Evolutionary conservation across 306 rosid species (phyloP).

Genomic region (Bauhinia variegata): DNA sequence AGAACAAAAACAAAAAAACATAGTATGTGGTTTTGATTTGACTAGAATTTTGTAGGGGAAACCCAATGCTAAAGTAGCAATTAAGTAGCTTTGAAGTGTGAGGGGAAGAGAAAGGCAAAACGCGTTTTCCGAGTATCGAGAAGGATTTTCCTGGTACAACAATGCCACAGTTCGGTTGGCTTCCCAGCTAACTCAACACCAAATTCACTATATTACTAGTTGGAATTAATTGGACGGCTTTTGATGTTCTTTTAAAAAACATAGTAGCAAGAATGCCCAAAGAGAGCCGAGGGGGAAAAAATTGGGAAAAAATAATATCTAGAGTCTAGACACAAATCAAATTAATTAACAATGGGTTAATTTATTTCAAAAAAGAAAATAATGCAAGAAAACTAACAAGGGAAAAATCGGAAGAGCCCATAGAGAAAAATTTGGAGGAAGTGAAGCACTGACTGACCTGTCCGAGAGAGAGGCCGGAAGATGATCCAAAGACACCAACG

Average conservation of each 20-base stretch:
- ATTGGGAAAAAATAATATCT: not conserved
- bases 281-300: not conserved
- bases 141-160: slow-evolving; percentile 52
- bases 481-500: slow-evolving; percentile 62
- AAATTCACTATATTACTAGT: too few species aligned
- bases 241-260: not conserved
- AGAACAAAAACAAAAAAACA: too few species aligned
- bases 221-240: not conserved
- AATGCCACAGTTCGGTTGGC: slow-evolving; percentile 36
- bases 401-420: slow-evolving; percentile 1
- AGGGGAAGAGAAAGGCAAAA: slow-evolving; percentile 21
- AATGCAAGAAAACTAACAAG: not conserved
- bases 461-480: slow-evolving; percentile 64
- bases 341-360: too few species aligned
- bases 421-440: slow-evolving; percentile 8
- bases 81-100: slow-evolving; percentile 16
- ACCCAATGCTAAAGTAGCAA: not conserved
- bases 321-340: not conserved
- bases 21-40: too few species aligned
- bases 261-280: not conserved
- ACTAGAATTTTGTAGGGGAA: slow-evolving; percentile 31
- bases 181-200: too few species aligned
- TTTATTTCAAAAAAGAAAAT: not conserved
- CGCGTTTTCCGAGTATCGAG: slow-evolving; percentile 55
- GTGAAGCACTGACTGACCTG: slow-evolving; percentile 68